Percentiles rank a stretch among this genome's conserved stretches.
These are phyloP conservation scores for Tolypocladium cylindrosporum DNA, from an alignment of 2,329 filamentous ascomycete genomes.

Conservation along the genomic window DNA sequence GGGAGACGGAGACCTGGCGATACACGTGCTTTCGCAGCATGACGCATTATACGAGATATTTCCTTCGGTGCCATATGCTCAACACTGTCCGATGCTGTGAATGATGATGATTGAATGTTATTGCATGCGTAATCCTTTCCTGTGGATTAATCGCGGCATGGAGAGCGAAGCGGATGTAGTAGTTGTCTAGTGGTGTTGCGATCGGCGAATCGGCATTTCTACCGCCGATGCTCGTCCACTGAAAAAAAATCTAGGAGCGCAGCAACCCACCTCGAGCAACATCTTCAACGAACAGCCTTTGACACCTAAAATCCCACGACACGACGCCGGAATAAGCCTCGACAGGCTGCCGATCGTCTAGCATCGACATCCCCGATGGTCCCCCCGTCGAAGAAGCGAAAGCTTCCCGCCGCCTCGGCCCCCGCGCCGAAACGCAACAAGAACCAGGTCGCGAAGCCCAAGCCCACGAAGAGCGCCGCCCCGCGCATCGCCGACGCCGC, in stretches of 20 bases:
- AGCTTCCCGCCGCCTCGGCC: slow-evolving; percentile 21
- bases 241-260: background rate
- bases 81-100: background rate
- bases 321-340: background rate
- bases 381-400: slow-evolving; percentile 25
- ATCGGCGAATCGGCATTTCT: background rate
- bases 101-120: too few relatives aligned
- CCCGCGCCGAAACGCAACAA: slow-evolving; percentile 27
- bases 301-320: background rate
- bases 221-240: background rate
- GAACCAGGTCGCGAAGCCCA: slow-evolving; percentile 10
- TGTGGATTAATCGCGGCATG: background rate
- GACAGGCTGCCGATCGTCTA: background rate
- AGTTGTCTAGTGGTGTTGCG: background rate
- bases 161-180: too few relatives aligned
- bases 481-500: slow-evolving; percentile 30
- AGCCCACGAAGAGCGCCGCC: slow-evolving; percentile 7
- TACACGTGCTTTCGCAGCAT: background rate
- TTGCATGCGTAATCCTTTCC: too few relatives aligned
- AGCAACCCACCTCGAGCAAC: background rate
- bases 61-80: background rate
- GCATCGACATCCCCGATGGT: slow-evolving; percentile 15
- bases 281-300: background rate
- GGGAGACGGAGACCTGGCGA: background rate
- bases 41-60: background rate